These are phyloP conservation scores for Dryas integrifolia DNA, from an alignment of 331 rosid genomes.

Conservation along the genomic window DNA sequence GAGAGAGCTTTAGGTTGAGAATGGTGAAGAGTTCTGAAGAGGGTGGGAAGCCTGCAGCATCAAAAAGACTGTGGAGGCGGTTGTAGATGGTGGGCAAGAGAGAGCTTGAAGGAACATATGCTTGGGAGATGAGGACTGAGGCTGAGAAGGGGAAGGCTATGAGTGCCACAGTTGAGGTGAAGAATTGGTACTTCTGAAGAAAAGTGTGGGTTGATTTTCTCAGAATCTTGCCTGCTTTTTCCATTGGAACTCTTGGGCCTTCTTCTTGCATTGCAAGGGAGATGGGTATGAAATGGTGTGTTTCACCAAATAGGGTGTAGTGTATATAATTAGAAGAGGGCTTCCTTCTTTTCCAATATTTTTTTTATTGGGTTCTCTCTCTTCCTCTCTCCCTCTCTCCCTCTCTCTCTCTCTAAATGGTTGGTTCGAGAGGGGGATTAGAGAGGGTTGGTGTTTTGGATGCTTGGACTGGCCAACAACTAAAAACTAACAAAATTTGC, in stretches of 20 bases:
- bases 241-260: constrained; percentile 52
- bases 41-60: constrained; percentile 77
- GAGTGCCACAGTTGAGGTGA: constrained; percentile 61
- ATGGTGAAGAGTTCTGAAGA: constrained; percentile 54
- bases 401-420: constrained; percentile 22
- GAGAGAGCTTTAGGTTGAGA: constrained; percentile 67
- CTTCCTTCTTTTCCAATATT: not conserved
- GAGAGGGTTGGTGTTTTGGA: constrained; percentile 39
- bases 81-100: constrained; percentile 46
- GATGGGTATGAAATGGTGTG: constrained; percentile 21
- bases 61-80: constrained; percentile 61
- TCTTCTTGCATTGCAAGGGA: constrained; percentile 28
- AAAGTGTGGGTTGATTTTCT: constrained; percentile 67
- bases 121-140: constrained; percentile 66
- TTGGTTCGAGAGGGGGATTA: constrained; percentile 32
- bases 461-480: constrained; percentile 65
- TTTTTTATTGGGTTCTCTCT: constrained; percentile 4
- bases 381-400: constrained; percentile 6
- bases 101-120: constrained; percentile 39
- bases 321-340: constrained; percentile 13
- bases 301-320: constrained; percentile 30
- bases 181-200: constrained; percentile 70
- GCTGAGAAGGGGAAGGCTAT: constrained; percentile 75
- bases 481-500: constrained; percentile 32
- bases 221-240: constrained; percentile 48